Percentiles rank a stretch among this genome's conserved stretches.
These are phyloP conservation scores for Epichloe hybrida DNA, from an alignment of 2,329 filamentous ascomycete genomes.

Conservation along the genomic window DNA sequence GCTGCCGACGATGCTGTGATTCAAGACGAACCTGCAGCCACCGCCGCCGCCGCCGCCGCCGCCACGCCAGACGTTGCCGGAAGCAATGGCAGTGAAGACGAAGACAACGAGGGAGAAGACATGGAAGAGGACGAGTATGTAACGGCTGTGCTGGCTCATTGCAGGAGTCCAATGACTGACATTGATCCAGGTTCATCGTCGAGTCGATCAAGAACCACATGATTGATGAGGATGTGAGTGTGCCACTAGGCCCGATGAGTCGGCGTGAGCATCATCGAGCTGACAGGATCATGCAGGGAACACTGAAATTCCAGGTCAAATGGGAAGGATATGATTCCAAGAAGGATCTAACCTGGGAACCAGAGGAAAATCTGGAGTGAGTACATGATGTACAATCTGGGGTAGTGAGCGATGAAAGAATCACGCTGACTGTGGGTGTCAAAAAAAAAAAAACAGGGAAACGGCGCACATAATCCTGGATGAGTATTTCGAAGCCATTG, in stretches of 20 bases:
- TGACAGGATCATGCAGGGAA: conserved; percentile 23
- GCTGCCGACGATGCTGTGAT: conserved; percentile 4
- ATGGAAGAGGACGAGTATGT: conserved; percentile 31
- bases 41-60: conserved; percentile 2
- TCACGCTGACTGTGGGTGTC: not conserved
- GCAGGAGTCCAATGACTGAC: conserved; percentile 12
- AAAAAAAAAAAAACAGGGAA: conserved; percentile 25
- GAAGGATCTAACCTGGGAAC: conserved; percentile 65
- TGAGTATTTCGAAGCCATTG: conserved; percentile 49
- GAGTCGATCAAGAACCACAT: conserved; percentile 59
- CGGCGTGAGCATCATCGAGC: conserved; percentile 1
- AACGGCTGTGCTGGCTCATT: conserved; percentile 1
- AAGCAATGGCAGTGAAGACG: conserved; percentile 16
- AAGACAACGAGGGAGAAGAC: conserved; percentile 16
- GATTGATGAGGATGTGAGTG: conserved; percentile 39
- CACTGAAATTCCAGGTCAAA: conserved; percentile 55
- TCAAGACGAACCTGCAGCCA: not conserved
- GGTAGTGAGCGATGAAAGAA: not conserved
- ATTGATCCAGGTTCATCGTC: conserved; percentile 50
- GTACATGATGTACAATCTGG: not conserved
- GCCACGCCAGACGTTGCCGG: conserved; percentile 13
- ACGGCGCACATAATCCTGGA: conserved; percentile 47
- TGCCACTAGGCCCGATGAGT: not conserved
- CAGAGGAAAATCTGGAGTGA: conserved; percentile 46
- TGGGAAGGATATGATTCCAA: conserved; percentile 68